These are phyloP conservation scores for Rhizopogon vinicolor DNA, from an alignment of 768 basidiomycete genomes.

Conservation along the genomic window DNA sequence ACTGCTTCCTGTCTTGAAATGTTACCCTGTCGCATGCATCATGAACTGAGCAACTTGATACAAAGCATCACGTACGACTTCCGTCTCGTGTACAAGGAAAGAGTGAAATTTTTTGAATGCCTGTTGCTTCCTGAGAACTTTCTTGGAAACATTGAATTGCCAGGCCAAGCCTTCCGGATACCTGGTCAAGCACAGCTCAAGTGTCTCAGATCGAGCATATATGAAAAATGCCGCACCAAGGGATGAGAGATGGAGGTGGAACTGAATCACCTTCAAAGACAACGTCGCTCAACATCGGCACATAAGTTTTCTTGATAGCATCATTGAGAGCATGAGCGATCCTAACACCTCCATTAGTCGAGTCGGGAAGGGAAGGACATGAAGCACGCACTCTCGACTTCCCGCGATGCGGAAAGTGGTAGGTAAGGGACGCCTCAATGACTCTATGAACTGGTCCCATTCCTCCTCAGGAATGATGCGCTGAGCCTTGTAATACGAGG, in stretches of 20 bases:
- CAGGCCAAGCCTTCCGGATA: constrained; percentile 95
- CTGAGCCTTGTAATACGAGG: constrained; percentile 71
- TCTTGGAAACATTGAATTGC: constrained; percentile 93
- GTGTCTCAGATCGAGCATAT: neutral
- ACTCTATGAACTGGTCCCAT: constrained; percentile 69
- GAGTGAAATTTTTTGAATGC: constrained; percentile 95
- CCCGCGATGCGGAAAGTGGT: constrained; percentile 94
- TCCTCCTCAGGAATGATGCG: constrained; percentile 71
- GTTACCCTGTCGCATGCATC: constrained; percentile 64
- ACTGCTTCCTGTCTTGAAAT: constrained; percentile 96
- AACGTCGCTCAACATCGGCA: constrained; percentile 69
- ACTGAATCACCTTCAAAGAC: constrained; percentile 72
- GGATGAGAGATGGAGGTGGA: constrained; percentile 76
- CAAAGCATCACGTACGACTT: constrained; percentile 63
- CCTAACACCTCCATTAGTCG: constrained; percentile 30
- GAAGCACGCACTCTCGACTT: constrained; percentile 64
- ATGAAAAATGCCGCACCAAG: constrained; percentile 54
- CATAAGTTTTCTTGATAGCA: constrained; percentile 71
- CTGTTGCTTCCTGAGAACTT: constrained; percentile 76
- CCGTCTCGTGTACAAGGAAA: constrained; percentile 96
- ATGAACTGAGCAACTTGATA: neutral
- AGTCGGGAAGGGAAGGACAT: neutral
- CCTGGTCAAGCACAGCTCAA: constrained; percentile 39
- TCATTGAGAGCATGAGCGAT: constrained; percentile 72
- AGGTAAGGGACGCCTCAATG: constrained; percentile 70